Conservation (phyloP, 345 rosid genomes). For the Lumnitzera littorea region DNA sequence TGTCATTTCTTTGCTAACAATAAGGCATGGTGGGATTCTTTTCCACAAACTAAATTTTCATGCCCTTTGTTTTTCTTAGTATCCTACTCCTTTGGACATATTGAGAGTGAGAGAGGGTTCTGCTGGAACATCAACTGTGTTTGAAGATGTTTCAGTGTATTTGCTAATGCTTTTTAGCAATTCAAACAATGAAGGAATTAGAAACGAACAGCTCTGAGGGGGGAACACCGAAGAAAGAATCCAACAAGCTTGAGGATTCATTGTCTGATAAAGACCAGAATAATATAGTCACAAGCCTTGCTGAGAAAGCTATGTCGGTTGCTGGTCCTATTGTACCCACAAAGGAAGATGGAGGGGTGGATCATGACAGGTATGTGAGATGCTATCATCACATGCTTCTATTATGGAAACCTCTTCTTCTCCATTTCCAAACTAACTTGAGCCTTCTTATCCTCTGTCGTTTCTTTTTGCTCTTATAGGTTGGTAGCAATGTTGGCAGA, state of each 20-base stretch:
- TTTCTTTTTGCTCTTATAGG: constrained; percentile 31
- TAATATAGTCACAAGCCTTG: constrained; percentile 63
- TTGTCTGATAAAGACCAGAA: constrained; percentile 31
- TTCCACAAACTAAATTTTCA: no score
- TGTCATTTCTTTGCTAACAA: no score
- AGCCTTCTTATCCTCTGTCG: not conserved
- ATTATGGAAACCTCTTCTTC: not conserved
- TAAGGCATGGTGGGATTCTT: no score
- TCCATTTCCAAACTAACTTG: not conserved
- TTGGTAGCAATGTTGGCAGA: constrained; percentile 80
- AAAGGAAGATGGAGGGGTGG: constrained; percentile 85
- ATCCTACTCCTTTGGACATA: no score
- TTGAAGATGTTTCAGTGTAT: not conserved
- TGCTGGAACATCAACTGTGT: no score
- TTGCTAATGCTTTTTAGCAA: constrained; percentile 7
- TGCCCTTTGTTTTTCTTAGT: no score
- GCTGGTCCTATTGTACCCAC: constrained; percentile 97
- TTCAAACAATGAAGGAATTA: constrained; percentile 23
- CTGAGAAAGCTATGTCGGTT: constrained; percentile 92
- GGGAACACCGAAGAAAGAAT: constrained; percentile 26
- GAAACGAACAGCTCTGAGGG: constrained; percentile 22
- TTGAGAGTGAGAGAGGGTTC: no score
- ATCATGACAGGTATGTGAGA: constrained; percentile 68
- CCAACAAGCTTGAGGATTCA: constrained; percentile 29
- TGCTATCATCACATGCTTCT: not conserved